Evolutionary conservation across 139 green algal species (phyloP), one percentile per base, ranked within the genome.

Genomic region (Nannochloris sp.): DNA sequence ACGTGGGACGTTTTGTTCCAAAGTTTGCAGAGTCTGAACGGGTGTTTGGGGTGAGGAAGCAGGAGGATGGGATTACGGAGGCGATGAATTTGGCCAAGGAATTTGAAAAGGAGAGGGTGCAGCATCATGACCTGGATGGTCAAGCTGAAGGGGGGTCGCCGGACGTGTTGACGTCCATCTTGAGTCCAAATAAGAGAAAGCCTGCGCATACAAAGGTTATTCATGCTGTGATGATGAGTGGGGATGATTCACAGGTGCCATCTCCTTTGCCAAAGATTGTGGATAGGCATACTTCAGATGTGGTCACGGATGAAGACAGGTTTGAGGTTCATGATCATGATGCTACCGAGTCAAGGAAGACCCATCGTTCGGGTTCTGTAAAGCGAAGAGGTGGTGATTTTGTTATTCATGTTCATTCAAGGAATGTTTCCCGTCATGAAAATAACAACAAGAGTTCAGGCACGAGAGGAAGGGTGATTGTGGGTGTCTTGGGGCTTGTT

Each of bases 181-280:
- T 66, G 27, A 66, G 60, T 21, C 60, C 60, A 15, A 40, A 66
- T 40, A 66, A 57, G 21, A 40, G 21, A 21, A 66, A 66, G 31
- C 31, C 60, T 44, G 15, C 60, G 0, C 60, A 66, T 44, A 29
- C 60, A 19, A 27, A 54, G n/a, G 10, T 66, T 18, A 55, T 66
- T 16, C 51, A 66, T 43, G 34, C 60, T 44, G 15, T 66, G n/a
- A 66, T 66, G 36, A 40, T 21, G 15, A 43, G 12, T 25, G 31
- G 3, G 14, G 23, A 7, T 55, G 34, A 40, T 40, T 40, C 34
- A 11, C 34, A 40, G 34, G 34, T 14, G n/a, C 16, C 11, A 1
- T 53, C 46, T 25, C 46, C 46, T 9, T 6, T 53, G 2, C 46
- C 46, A 19, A 53, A 53, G 46, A 53, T 53, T 53, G 16, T 53